Conservation (phyloP, 345 rosid genomes). For the Heritiera fomes region DNA sequence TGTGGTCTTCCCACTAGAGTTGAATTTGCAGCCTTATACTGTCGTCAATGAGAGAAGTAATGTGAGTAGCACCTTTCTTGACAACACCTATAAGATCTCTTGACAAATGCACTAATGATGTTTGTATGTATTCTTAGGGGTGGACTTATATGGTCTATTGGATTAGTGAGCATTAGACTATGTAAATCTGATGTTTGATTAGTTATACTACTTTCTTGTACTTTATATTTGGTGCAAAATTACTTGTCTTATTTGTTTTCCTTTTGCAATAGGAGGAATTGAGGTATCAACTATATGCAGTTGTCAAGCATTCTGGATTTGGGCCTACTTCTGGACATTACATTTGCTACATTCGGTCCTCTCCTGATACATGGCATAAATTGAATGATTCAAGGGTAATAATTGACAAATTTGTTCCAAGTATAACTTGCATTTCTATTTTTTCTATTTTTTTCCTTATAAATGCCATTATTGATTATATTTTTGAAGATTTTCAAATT, state of each 20-base stretch:
- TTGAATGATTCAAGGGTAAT: constrained; percentile 28
- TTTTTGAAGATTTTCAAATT: neutral
- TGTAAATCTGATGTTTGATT: neutral
- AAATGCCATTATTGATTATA: neutral
- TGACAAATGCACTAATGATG: neutral
- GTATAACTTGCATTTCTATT: neutral
- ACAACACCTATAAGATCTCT: neutral
- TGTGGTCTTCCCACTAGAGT: constrained; percentile 73
- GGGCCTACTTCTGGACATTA: constrained; percentile 24
- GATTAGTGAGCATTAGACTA: neutral
- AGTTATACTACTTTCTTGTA: neutral
- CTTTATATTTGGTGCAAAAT: neutral
- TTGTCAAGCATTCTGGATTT: constrained; percentile 24
- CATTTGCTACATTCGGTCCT: constrained; percentile 17
- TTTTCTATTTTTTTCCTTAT: neutral
- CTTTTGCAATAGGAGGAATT: constrained; percentile 13
- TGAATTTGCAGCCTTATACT: constrained; percentile 75
- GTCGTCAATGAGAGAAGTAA: constrained; percentile 23
- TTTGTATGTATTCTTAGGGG: neutral
- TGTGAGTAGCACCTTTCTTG: constrained; percentile 39
- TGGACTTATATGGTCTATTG: neutral
- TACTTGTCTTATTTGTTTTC: neutral
- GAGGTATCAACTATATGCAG: constrained; percentile 25
- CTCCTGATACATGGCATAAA: constrained; percentile 21
- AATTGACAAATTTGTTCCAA: neutral